Evolutionary conservation across 108 stramenopile species (phyloP).

Genomic region (Nitzschia sp.): DNA sequence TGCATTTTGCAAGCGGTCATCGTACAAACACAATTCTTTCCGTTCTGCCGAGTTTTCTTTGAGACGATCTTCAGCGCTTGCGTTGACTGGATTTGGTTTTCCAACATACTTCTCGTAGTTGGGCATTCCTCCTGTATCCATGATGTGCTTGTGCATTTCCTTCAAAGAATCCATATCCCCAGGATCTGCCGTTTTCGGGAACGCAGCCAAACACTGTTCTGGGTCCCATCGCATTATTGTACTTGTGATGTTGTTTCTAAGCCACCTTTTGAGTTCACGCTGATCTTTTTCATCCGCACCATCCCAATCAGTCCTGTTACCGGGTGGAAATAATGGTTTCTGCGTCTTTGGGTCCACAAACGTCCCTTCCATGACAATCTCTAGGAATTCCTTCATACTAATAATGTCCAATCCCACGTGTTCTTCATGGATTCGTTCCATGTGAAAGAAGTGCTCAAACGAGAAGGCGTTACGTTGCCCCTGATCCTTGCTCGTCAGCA

Average conservation of each 20-base stretch:
- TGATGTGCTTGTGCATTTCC: slow-evolving; percentile 36
- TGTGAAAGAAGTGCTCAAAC: slow-evolving; percentile 78
- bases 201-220: slow-evolving; percentile 70
- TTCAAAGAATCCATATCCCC: slow-evolving; percentile 54
- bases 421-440: slow-evolving; percentile 74
- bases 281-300: slow-evolving; percentile 40
- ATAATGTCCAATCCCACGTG: slow-evolving; percentile 86
- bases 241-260: slow-evolving; percentile 19
- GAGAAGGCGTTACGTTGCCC: slow-evolving; percentile 61
- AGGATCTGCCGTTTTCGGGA: slow-evolving; percentile 62
- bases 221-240: slow-evolving; percentile 60
- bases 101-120: slow-evolving; percentile 51
- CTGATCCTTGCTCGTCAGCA: slow-evolving; percentile 67
- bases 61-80: slow-evolving; percentile 62
- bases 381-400: slow-evolving; percentile 90
- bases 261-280: slow-evolving; percentile 30
- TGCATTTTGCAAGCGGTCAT: slow-evolving; percentile 64
- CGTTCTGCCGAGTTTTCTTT: slow-evolving; percentile 67
- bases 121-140: slow-evolving; percentile 33
- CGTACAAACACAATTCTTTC: slow-evolving; percentile 72
- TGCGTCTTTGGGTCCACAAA: slow-evolving; percentile 44
- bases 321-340: slow-evolving; percentile 53
- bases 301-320: slow-evolving; percentile 77
- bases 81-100: slow-evolving; percentile 75
- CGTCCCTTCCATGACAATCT: slow-evolving; percentile 70